phyloP scores from a whole-genome alignment of 768 basidiomycete genomes.

The Stropharia rugosoannulata region DNA sequence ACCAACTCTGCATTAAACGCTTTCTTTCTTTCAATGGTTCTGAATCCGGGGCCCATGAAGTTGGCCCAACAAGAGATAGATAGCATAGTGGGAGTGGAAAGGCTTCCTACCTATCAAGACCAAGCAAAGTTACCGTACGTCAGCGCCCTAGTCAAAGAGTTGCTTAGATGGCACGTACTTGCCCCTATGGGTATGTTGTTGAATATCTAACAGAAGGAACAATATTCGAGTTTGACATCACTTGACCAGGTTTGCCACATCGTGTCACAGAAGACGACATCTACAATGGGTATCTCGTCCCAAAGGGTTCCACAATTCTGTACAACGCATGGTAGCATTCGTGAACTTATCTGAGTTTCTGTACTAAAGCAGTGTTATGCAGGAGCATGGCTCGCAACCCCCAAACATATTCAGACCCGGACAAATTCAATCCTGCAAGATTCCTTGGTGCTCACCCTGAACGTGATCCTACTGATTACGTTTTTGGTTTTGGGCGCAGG shows the following conservation, averaged over 20 bases:
- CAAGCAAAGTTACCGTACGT: conserved; percentile 50
- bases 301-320: conserved; percentile 16
- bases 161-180: conserved; percentile 17
- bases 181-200: conserved; percentile 18
- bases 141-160: conserved; percentile 20
- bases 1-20: conserved; percentile 52
- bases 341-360: background rate
- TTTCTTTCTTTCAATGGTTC: conserved; percentile 65
- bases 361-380: background rate
- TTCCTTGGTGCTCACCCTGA: conserved; percentile 16
- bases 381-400: conserved; percentile 21
- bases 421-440: conserved; percentile 19
- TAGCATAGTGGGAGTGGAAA: conserved; percentile 44
- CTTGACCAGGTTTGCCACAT: conserved; percentile 18
- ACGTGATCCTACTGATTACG: conserved; percentile 12
- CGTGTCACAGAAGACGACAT: conserved; percentile 17
- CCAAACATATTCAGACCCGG: conserved; percentile 15
- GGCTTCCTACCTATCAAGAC: conserved; percentile 62
- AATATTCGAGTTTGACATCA: background rate
- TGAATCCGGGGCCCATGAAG: conserved; percentile 50
- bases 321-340: conserved; percentile 6
- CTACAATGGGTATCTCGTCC: conserved; percentile 19
- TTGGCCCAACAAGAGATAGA: conserved; percentile 69
- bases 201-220: background rate
- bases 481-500: conserved; percentile 21